phyloP scores from a whole-genome alignment of 179 eudicot species.

The Camellia oleifera region DNA sequence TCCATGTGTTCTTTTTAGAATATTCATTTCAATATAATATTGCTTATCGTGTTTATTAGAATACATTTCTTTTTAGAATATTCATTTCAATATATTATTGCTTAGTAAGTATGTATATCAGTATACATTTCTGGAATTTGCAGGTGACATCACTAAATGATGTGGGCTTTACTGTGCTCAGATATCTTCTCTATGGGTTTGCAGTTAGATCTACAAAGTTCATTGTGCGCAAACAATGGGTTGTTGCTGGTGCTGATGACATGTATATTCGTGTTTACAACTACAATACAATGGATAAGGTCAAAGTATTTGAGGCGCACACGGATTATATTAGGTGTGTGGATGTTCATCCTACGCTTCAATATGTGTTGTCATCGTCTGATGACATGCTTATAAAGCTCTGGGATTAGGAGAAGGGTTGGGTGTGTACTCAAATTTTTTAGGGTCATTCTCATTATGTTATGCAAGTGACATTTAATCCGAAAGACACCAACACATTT shows the following conservation, averaged over 20 bases:
- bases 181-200: slow-evolving; percentile 12
- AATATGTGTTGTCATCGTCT: slow-evolving; percentile 89
- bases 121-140: too few relatives aligned
- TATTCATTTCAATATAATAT: too few relatives aligned
- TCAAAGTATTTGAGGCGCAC: slow-evolving; percentile 93
- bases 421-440: slow-evolving; percentile 91
- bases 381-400: slow-evolving; percentile 99
- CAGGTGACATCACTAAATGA: background rate
- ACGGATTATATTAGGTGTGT: slow-evolving; percentile 98
- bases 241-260: slow-evolving; percentile 99
- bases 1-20: too few relatives aligned
- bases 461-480: slow-evolving; percentile 99
- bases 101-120: too few relatives aligned
- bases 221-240: slow-evolving; percentile 95
- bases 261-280: slow-evolving; percentile 94
- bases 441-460: slow-evolving; percentile 99
- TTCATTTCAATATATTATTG: too few relatives aligned
- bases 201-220: slow-evolving; percentile 97
- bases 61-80: too few relatives aligned
- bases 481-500: slow-evolving; percentile 96
- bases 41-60: too few relatives aligned
- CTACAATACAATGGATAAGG: slow-evolving; percentile 97
- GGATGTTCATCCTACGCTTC: slow-evolving; percentile 96
- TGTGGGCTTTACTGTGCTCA: slow-evolving; percentile 3
- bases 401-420: slow-evolving; percentile 99